A percentile compares a stretch with the other conserved stretches of the same genome.
These are phyloP conservation scores for Erodium chrysanthum DNA, from an alignment of 441 rosid genomes.

Conservation along the genomic window DNA sequence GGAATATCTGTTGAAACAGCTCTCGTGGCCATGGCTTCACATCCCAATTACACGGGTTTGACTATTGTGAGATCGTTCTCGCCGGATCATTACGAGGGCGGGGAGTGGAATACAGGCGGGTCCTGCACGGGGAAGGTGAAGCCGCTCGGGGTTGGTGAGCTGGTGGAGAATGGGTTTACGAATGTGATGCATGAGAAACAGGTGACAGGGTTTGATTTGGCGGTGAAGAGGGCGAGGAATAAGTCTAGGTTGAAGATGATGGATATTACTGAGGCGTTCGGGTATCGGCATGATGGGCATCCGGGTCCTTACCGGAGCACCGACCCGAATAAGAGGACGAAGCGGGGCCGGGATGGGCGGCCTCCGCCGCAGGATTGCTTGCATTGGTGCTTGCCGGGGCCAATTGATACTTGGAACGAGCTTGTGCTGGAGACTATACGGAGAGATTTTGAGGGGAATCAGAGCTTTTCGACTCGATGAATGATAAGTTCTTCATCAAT, in stretches of 20 bases:
- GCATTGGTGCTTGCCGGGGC: slow-evolving; percentile 99
- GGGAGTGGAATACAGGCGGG: slow-evolving; percentile 23
- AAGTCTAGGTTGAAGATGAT: slow-evolving; percentile 54
- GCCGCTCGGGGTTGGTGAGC: slow-evolving; percentile 46
- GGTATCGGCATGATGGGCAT: slow-evolving; percentile 91
- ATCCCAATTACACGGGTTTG: slow-evolving; percentile 70
- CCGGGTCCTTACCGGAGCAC: slow-evolving; percentile 85
- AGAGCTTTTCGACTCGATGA: slow-evolving; percentile 14
- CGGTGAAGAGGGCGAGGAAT: slow-evolving; percentile 29
- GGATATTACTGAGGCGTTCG: slow-evolving; percentile 75
- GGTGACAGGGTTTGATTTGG: slow-evolving; percentile 46
- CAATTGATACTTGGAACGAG: slow-evolving; percentile 89
- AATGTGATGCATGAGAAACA: slow-evolving; percentile 73
- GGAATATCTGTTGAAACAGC: slow-evolving; percentile 76
- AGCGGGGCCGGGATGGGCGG: slow-evolving; percentile 66
- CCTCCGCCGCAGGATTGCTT: slow-evolving; percentile 98
- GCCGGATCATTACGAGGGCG: slow-evolving; percentile 89
- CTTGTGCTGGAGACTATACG: slow-evolving; percentile 62
- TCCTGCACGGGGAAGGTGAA: slow-evolving; percentile 81
- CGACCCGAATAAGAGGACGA: slow-evolving; percentile 69
- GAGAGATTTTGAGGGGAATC: slow-evolving; percentile 43
- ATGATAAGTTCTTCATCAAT: neutral
- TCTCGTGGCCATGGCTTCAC: slow-evolving; percentile 46
- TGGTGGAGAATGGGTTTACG: slow-evolving; percentile 71
- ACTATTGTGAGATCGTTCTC: slow-evolving; percentile 71